Evolutionary conservation across 805 yeast species (phyloP), one percentile per base, ranked within the genome.

Genomic region (Metschnikowia borealis): DNA sequence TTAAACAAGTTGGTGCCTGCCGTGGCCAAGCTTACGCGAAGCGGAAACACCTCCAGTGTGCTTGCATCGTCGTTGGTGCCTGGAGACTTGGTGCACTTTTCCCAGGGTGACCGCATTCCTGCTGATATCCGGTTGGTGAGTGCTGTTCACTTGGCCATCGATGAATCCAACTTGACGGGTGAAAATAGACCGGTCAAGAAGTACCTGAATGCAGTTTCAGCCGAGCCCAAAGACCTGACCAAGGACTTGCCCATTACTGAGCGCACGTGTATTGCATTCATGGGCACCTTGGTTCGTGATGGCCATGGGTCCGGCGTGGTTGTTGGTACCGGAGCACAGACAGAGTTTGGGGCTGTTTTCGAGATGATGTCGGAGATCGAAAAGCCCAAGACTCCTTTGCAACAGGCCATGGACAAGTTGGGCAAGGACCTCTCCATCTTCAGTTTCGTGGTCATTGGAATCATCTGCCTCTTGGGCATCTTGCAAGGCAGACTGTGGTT

Each of bases 351-450:
- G 46, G 77, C 85, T 42, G 97, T 94, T 14, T 94, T 90, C 64
- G 91, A 87, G 58, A 90, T 94, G 96, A 89, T 94, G 96, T 80
- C 85, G 35, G 85, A 83, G 46, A 94, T 94, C 58, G 97, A 90
- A 67, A 94, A 94, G 69, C 99, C 99, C 47, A 94, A 94, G 70
- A 94, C 99, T 15, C 99, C 99, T 2, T 75, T 94, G 58, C 99
- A 94, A 71, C 79, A 82, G 53, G 85, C 96, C 8, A 94, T 94
- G 99, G 98, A 91, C 65, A 85, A 87, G 64, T 77, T 94, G 52
- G 99, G 99, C 41, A 87, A 89, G 63, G 96, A 94, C 61, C 75
- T 94, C 41, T 89, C 97, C 0, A 65, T 85, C 31, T 82, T 88
- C 62, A 85, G 95, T 69, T 94, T 94, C 71, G 82, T 77, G 23